Base-by-base conservation (phyloP, 805 yeast genomes). In the Starmerella lactis-condensi region DNA sequence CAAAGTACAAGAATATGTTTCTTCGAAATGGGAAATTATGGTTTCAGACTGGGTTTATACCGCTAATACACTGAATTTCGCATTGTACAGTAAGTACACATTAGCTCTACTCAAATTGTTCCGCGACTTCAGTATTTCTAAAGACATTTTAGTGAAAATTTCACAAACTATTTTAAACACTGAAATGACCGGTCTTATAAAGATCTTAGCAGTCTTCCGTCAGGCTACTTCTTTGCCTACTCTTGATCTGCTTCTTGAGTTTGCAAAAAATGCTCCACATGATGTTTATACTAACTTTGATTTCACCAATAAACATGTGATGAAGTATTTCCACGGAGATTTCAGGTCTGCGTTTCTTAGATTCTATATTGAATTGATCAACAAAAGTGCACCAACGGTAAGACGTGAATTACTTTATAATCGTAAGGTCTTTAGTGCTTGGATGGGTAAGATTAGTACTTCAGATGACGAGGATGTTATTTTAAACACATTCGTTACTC, bases 221-320 rank as follows among this genome's bases (percentile, higher is more conserved):
- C 68, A 76, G 0, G 58, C 67, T 1, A 47, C 64, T 1, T 69
- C 83, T 0, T 69, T 66, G 32, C 75, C 89, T 1, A 61, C 65
- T 3, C 48, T 81, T n/a, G 51, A 64, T 26, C 44, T 82, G 7
- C 50, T 85, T 40, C 56, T 54, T 13, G 63, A 65, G 28, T 57
- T 75, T 17, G 61, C 69, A 4, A 39, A 50, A 1, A 70, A 61
- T 42, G 22, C 16, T 11, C 59, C 64, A 28, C 54, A 63, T 17
- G 72, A 67, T 6, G 65, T 83, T 13, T 47, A 72, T 21, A 67
- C 72, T 11, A 51, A 60, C 26, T 76, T 83, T 46, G 94, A 83
- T 52, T 60, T 79, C 32, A 57, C 71, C 3, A 52, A 73, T 19
- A 61, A 72, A 14, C n/a, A n/a, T n/a, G n/a, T n/a, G n/a, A n/a